Evolutionary conservation across 768 basidiomycete species (phyloP), one percentile per base, ranked within the genome.

Genomic region (Cyathus striatus): DNA sequence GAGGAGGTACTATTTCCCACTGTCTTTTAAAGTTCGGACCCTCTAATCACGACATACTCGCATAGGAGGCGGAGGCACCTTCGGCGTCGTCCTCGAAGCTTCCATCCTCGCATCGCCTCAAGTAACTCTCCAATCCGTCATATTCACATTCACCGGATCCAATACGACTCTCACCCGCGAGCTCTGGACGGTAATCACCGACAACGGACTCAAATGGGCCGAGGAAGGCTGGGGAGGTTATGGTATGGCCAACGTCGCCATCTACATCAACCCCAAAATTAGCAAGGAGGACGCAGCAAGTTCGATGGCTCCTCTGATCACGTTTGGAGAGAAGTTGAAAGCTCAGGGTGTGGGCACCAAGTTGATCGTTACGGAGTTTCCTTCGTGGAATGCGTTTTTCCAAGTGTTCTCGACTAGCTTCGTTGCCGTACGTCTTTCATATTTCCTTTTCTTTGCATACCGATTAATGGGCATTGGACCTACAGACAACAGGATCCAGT

Each of bases 141-240:
- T 68, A 52, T 44, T 62, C 22, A 46, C 55, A 38, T 66, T 61
- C 52, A 46, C 50, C 12, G 10, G 23, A 9, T 47, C 57, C 9
- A 60, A 44, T 41, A 41, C 54, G 16, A 54, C 51, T 2, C 51
- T 56, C 21, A 65, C 63, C 6, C 43, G 48, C 21, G 59, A 64
- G 26, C 49, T 69, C 22, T 75, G 63, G 61, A 56, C 51, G 39
- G 60, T 65, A 24, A 60, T 66, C 47, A 52, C 61, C 7, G 62
- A 70, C 20, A 65, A 73, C 42, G 63, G 60, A 5, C 47, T 72
- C 1, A 57, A 53, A 27, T 72, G 72, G 64, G 70, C 70, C 5
- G 54, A 64, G 17, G 64, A 73, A 44, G 75, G 75, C 18, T 77
- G 72, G 72, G 74, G 75, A 39, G 74, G 72, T 12, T 69, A 64